Evolutionary conservation across 2,329 filamentous ascomycete genomes (phyloP), one percentile per base, ranked within the genome.

Genomic region (Calonectria montana): DNA sequence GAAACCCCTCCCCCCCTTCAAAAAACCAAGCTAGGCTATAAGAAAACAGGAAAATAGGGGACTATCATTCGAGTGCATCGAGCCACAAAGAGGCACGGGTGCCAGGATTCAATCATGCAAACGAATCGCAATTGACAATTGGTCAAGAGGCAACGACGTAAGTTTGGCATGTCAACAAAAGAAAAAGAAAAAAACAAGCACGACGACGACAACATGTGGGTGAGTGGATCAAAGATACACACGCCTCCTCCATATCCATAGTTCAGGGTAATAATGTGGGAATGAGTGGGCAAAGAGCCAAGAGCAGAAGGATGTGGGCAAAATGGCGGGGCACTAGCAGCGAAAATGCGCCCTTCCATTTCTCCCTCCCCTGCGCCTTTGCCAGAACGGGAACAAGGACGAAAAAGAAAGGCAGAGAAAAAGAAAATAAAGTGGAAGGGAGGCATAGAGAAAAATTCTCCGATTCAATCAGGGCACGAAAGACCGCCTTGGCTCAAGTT

Each of bases 401-500:
- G 53, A 57, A 47, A 48, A 59, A 48, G 35, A 25, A 45, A 47
- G 43, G 48, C 48, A 39, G 59, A 64, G 62, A 57, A 55, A 48
- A 57, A 59, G 35, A n/a, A 45, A 47, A 43, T 55, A 43, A 65
- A 67, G 57, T 53, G 37, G 39, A 63, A 67, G 13, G 41, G 23
- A 53, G 47, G 43, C 21, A 69, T 45, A 61, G 55, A 39, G n/a
- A 71, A 67, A 67, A 71, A 70, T 67, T 71, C 69, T 71, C 69
- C 69, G 69, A 67, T 57, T 63, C 63, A 67, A 63, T 48, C 43
- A 53, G 39, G 67, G 62, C 62, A 65, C 45, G 67, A 39, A 48
- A 48, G 10, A 9, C 37, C 57, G 37, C 57, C 43, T 48, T 39
- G 47, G 53, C 57, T 62, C 53, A 57, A 57, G 53, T 57, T 57